Base-by-base conservation (phyloP, 2,329 filamentous ascomycete genomes). In the Penicillium sp. region DNA sequence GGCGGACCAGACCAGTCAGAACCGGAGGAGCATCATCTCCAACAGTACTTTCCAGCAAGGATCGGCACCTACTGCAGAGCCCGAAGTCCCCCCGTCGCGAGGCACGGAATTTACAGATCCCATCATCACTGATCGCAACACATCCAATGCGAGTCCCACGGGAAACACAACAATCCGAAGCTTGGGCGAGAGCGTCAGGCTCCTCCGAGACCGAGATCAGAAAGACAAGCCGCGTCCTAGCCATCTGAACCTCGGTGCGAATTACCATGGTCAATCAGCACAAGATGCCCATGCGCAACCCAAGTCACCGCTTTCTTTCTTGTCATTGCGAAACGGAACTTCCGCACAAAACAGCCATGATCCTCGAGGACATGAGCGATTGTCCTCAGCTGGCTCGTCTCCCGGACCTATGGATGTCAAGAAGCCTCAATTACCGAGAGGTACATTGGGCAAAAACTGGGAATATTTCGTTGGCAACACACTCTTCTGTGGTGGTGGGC, bases 401-500 rank as follows among this genome's bases (percentile, higher is more conserved):
- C 90, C 90, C 2, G 81, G 80, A 42, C 78, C 88, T 45, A 72
- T 77, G 36, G 76, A 77, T 2, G 64, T 72, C n/a, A 79, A 83
- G 63, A 63, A 67, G 50, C 51, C 60, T 48, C 46, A 64, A 24
- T 50, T 65, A 16, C 56, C 63, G 16, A 56, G 74, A 41, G 59
- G 69, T 22, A 72, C 78, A 31, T 66, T 82, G 49, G 85, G 89
- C 46, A 86, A 81, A 59, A 96, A 96, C 63, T 88, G 92, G 72
- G 84, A 97, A 69, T 96, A 96, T 70, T 97, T 96, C 65, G 83
- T 89, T 40, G 94, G 94, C 41, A 99, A 97, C 67, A 96, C 90
- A 0, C 78, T 91, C 22, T 99, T 99, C 68, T 96, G 86, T 69
- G 79, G 89, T 53, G 88, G 89, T 30, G 94, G 94, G 7, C 83